These are phyloP conservation scores for Apiotrichum mycotoxinovorans DNA, from an alignment of 1,284 basidiomycete genomes.

Conservation along the genomic window DNA sequence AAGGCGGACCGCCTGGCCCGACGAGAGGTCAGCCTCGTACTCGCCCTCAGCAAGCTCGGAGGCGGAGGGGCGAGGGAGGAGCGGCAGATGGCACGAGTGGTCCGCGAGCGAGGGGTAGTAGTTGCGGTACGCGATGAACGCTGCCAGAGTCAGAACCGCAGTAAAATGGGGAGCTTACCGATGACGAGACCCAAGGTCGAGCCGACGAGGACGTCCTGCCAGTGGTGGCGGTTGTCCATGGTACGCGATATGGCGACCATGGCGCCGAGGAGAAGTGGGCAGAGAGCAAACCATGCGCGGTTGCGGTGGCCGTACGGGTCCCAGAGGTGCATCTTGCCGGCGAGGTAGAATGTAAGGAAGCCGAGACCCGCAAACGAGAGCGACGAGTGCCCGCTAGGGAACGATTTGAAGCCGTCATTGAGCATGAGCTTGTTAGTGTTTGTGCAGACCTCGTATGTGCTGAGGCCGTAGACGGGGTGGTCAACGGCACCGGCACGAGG, in stretches of 20 bases:
- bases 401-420: conserved; percentile 78
- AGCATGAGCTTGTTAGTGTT: conserved; percentile 60
- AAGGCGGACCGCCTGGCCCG: conserved; percentile 25
- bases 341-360: conserved; percentile 81
- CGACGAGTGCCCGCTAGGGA: conserved; percentile 78
- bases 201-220: conserved; percentile 83
- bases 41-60: conserved; percentile 24
- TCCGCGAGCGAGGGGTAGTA: conserved; percentile 46
- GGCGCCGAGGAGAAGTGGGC: conserved; percentile 72
- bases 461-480: conserved; percentile 66
- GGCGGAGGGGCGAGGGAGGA: conserved; percentile 59
- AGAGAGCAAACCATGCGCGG: conserved; percentile 77
- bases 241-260: conserved; percentile 88
- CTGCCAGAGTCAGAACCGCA: conserved; percentile 20
- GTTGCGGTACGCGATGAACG: conserved; percentile 74
- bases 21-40: conserved; percentile 16
- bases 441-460: conserved; percentile 74
- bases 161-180: conserved; percentile 55
- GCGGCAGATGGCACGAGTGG: conserved; percentile 63
- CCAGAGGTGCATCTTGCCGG: conserved; percentile 88
- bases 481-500: conserved; percentile 65
- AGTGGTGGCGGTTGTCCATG: conserved; percentile 85
- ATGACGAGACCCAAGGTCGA: conserved; percentile 68
- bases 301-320: conserved; percentile 72
- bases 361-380: conserved; percentile 87